phyloP scores from a whole-genome alignment of 2,329 filamentous ascomycete genomes.

The Cercospora berteroae region DNA sequence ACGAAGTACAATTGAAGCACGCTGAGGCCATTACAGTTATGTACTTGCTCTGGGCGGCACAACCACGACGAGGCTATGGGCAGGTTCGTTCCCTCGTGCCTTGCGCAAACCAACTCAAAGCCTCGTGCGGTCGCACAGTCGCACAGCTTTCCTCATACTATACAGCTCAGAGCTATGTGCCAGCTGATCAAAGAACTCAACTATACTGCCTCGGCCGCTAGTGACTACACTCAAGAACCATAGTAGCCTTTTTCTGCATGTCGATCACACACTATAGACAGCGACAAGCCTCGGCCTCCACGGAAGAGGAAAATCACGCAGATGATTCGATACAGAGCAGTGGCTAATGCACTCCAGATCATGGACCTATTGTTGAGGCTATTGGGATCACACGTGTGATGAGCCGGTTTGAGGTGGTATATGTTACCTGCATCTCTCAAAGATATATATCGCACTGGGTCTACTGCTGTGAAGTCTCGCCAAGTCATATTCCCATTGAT shows the following conservation, averaged over 20 bases:
- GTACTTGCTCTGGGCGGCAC: background rate
- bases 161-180: background rate
- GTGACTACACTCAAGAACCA: background rate
- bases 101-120: background rate
- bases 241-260: background rate
- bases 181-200: background rate
- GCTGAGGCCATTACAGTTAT: background rate
- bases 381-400: background rate
- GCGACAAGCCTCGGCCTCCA: slow-evolving; percentile 2
- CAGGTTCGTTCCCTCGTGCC: background rate
- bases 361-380: background rate
- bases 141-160: background rate
- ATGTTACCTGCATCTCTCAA: background rate
- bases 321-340: background rate
- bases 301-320: background rate
- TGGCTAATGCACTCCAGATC: slow-evolving; percentile 6
- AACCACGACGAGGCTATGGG: background rate
- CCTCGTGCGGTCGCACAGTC: background rate
- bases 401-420: background rate
- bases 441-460: background rate
- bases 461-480: background rate
- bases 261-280: background rate
- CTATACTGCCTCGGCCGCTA: background rate
- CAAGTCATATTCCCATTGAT: background rate
- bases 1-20: background rate